These are phyloP conservation scores for Vigna radiata DNA, from an alignment of 306 rosid species.

Conservation along the genomic window DNA sequence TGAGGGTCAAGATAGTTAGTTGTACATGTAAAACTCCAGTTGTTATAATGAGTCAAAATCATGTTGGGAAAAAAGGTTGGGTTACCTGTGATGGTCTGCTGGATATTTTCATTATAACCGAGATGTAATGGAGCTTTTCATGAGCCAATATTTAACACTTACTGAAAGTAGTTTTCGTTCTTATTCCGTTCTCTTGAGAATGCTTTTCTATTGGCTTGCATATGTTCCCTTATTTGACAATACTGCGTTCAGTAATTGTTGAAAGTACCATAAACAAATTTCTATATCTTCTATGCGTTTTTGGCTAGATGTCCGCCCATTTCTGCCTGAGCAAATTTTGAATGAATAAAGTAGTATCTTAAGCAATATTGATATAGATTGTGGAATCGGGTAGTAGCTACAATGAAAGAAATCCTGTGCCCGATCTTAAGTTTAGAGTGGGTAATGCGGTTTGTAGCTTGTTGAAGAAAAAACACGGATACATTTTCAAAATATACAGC, in stretches of 20 bases:
- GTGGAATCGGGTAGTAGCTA: slow-evolving; percentile 29
- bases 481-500: slow-evolving; percentile 28
- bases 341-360: slow-evolving; percentile 10
- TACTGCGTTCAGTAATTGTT: background rate
- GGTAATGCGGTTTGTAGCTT: slow-evolving; percentile 4
- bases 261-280: background rate
- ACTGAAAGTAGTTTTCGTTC: slow-evolving; percentile 2
- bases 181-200: background rate
- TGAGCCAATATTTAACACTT: slow-evolving; percentile 30
- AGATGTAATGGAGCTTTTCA: slow-evolving; percentile 12
- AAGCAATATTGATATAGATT: background rate
- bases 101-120: background rate
- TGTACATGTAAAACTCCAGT: slow-evolving; percentile 18
- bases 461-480: slow-evolving; percentile 30
- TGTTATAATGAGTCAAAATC: slow-evolving; percentile 6
- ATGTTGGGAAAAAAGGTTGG: slow-evolving; percentile 29
- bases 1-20: slow-evolving; percentile 21
- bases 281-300: background rate
- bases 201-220: background rate
- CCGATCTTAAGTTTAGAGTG: background rate
- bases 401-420: background rate
- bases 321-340: background rate
- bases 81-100: background rate
- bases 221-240: background rate
- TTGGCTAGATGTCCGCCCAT: background rate